Conservation (phyloP, 176 grass and related monocot species). For the Miscanthus lutarioriparius region DNA sequence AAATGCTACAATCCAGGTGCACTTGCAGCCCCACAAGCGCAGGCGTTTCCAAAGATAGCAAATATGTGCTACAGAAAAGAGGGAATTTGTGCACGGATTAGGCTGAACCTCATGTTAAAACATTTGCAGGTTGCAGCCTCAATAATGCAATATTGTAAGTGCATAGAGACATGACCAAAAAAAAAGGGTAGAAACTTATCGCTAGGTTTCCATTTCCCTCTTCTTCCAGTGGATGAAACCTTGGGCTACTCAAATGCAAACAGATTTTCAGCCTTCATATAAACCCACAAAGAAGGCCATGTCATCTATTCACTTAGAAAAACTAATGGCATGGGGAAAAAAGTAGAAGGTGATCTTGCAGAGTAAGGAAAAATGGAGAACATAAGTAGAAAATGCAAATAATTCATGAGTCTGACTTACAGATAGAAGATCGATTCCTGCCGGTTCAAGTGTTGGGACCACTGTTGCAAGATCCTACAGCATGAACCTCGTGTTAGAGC, state of each 20-base stretch:
- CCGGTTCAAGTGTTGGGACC: constrained; percentile 63
- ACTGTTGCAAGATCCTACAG: constrained; percentile 64
- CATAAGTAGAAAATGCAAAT: constrained; percentile 13
- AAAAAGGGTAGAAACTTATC: neutral
- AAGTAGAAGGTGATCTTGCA: neutral
- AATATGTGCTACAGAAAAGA: neutral
- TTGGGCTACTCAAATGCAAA: neutral
- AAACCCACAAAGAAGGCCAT: neutral
- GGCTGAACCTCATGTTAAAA: neutral
- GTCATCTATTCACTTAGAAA: neutral
- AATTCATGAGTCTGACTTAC: constrained; percentile 46
- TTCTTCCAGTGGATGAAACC: neutral
- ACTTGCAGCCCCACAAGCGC: neutral
- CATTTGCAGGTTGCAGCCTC: neutral
- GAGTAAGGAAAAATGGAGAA: neutral
- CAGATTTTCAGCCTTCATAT: neutral
- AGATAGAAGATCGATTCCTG: constrained; percentile 79
- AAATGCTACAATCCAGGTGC: neutral
- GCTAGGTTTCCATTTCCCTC: neutral
- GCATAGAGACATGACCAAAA: neutral
- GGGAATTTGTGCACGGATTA: neutral
- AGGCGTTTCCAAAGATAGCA: neutral
- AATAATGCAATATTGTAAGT: neutral
- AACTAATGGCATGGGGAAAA: neutral
- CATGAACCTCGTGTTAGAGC: constrained; percentile 27